Conservation (phyloP, 164 flowering plant genomes). For the Annona cherimola region DNA sequence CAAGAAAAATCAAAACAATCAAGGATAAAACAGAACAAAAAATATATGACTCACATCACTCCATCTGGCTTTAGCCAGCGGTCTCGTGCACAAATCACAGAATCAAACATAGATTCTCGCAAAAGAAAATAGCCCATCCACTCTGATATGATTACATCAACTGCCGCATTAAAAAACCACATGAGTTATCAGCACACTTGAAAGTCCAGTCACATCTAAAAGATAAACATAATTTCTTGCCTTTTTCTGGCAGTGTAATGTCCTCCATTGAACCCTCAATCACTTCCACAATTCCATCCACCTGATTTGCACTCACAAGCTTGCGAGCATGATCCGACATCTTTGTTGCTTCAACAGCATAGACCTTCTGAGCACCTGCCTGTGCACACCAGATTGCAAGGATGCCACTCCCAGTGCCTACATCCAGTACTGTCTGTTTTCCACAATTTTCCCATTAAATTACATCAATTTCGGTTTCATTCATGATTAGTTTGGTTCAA, state of each 20-base stretch:
- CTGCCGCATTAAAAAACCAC: conserved; percentile 33
- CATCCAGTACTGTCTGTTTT: conserved; percentile 82
- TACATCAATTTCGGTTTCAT: conserved; percentile 20
- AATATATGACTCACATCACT: conserved; percentile 55
- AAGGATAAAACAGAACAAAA: neutral
- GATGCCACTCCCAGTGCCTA: conserved; percentile 98
- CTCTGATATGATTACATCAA: conserved; percentile 93
- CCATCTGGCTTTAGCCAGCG: conserved; percentile 92
- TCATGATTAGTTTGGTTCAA: neutral
- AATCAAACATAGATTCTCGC: conserved; percentile 98
- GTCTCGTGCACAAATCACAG: conserved; percentile 94
- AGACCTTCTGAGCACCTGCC: conserved; percentile 95
- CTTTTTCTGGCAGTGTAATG: conserved; percentile 82
- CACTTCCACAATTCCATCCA: conserved; percentile 74
- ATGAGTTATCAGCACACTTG: neutral
- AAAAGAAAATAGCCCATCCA: conserved; percentile 99
- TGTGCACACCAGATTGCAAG: conserved; percentile 98
- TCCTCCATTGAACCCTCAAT: conserved; percentile 94
- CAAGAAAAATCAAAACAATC: neutral
- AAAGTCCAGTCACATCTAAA: neutral
- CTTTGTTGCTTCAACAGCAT: conserved; percentile 97
- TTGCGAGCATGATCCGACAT: conserved; percentile 87
- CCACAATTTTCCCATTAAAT: conserved; percentile 7
- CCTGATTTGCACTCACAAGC: conserved; percentile 70
- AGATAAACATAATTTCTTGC: conserved; percentile 18